Evolutionary conservation across 495 filamentous ascomycete genomes (phyloP), one percentile per base, ranked within the genome.

Genomic region (Aspergillus coremiiformis): DNA sequence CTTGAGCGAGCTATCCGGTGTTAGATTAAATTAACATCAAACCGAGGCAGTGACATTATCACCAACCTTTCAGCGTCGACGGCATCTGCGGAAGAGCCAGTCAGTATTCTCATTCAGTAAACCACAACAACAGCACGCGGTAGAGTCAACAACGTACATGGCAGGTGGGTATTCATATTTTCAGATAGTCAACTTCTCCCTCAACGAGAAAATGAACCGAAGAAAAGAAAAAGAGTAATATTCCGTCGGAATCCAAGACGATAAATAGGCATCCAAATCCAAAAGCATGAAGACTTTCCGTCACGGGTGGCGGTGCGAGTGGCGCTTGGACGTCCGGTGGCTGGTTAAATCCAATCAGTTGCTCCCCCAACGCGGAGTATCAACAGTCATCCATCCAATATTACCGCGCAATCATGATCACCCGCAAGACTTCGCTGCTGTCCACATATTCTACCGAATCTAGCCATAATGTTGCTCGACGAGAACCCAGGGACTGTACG

Each of bases 41-140:
- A 12, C 15, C 22, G 15, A 32, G 60, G 65, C 49, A 61, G 85
- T 84, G 47, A 70, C 74, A 53, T 3, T 12, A 39, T 39, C n/a
- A 19, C 35, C 12, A 56, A 96, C 91, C 87, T 94, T 75, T 98
- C 93, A 54, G 90, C 93, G 74, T 98, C 93, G 47, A 91, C 90
- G 63, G 93, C 93, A 77, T 97, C 93, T 98, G 70, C 42, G 44
- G 54, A 15, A 48, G 39, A 29, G 33, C 61, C 48, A 59, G 61
- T 54, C 20, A 54, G 53, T 52, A 50, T 37, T n/a, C 8, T 27
- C 29, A 2, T 44, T 45, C 24, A 43, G 44, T 39, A 17, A 48
- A 44, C 20, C 7, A 52, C 65, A 57, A 55, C 53, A 30, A 54
- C 15, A 53, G 37, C 35, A 20, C 61, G 46, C n/a, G 42, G 35